A percentile compares a stretch with the other conserved stretches of the same genome.
Evolutionary conservation across 2,329 filamentous ascomycete species (phyloP).

Genomic region (Phialophora verrucosa): DNA sequence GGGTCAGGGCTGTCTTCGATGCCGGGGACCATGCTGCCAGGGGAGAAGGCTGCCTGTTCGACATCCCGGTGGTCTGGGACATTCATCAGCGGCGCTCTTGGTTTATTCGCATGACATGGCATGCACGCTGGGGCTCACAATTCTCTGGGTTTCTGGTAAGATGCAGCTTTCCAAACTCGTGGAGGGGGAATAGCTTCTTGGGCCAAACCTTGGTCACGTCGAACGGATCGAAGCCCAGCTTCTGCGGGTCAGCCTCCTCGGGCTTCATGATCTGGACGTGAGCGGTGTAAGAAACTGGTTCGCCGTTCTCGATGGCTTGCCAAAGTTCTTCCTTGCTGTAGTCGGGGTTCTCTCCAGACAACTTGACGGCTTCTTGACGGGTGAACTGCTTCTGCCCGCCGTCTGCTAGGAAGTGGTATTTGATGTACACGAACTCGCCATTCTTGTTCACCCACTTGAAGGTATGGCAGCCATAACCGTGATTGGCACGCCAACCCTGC

Average conservation of each 20-base stretch:
- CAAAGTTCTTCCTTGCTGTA: conserved; percentile 73
- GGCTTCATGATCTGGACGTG: conserved; percentile 70
- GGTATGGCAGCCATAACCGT: conserved; percentile 83
- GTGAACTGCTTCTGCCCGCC: conserved; percentile 77
- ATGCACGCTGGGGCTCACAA: conserved; percentile 44
- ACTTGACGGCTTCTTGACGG: conserved; percentile 74
- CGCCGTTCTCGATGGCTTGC: conserved; percentile 70
- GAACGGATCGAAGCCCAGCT: conserved; percentile 72
- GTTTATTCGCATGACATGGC: neutral
- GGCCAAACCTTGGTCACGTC: conserved; percentile 79
- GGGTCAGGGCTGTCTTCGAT: conserved; percentile 77
- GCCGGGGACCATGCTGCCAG: conserved; percentile 73
- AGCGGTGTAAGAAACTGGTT: conserved; percentile 73
- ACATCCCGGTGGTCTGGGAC: conserved; percentile 72
- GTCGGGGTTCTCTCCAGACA: conserved; percentile 73
- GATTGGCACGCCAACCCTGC: conserved; percentile 80
- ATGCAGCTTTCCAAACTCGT: conserved; percentile 70
- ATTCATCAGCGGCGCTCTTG: neutral
- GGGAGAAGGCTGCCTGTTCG: conserved; percentile 73
- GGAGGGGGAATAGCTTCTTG: conserved; percentile 71
- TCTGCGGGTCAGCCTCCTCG: conserved; percentile 65
- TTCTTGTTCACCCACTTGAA: conserved; percentile 71
- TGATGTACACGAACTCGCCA: conserved; percentile 74
- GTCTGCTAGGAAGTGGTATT: conserved; percentile 77
- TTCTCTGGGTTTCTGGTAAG: conserved; percentile 73